These are phyloP conservation scores for Thielaviopsis cerberus DNA, from an alignment of 2,329 filamentous ascomycete genomes.

Conservation along the genomic window DNA sequence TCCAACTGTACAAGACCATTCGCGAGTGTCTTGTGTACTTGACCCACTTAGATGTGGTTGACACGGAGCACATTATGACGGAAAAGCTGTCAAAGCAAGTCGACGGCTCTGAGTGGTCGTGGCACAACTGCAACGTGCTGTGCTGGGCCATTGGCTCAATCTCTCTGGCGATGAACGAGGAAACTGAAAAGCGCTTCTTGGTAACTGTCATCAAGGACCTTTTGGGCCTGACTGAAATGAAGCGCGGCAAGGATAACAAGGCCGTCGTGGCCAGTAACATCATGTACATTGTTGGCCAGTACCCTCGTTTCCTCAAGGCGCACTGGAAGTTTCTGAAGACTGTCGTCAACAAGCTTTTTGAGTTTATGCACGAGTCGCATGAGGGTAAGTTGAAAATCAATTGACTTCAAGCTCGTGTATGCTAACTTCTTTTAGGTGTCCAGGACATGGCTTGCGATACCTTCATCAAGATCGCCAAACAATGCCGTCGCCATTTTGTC, in stretches of 20 bases:
- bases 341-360: constrained; percentile 97
- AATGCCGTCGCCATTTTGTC: constrained; percentile 94
- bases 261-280: constrained; percentile 98
- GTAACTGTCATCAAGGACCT: constrained; percentile 98
- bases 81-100: constrained; percentile 93
- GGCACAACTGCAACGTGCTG: constrained; percentile 98
- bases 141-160: constrained; percentile 99
- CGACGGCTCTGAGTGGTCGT: constrained; percentile 91
- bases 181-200: constrained; percentile 94
- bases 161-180: constrained; percentile 96
- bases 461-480: constrained; percentile 98
- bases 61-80: constrained; percentile 98
- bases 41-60: constrained; percentile 89
- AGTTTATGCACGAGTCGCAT: constrained; percentile 99
- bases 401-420: not conserved
- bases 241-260: constrained; percentile 98
- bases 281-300: constrained; percentile 99
- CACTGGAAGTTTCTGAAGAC: constrained; percentile 99
- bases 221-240: constrained; percentile 93
- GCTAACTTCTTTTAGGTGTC: constrained; percentile 41
- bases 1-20: constrained; percentile 97
- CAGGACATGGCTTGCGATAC: constrained; percentile 99
- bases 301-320: constrained; percentile 92
- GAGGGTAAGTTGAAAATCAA: constrained; percentile 43
- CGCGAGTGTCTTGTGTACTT: constrained; percentile 92